Conservation (phyloP, 352 stramenopile species). For the Globisporangium nagaii region DNA sequence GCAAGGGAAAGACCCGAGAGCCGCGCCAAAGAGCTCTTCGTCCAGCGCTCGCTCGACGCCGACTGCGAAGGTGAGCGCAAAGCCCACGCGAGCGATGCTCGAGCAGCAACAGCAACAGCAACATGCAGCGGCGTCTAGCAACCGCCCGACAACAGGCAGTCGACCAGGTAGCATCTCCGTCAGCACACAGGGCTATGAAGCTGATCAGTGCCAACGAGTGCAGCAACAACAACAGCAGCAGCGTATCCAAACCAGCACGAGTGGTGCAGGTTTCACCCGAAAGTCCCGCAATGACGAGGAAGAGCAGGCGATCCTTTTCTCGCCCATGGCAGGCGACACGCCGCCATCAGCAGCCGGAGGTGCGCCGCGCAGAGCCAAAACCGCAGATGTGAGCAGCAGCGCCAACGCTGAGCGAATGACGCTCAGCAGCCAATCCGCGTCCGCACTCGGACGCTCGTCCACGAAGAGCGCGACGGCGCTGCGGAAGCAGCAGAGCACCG, state of each 20-base stretch:
- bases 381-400: conserved; percentile 11
- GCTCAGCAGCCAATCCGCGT: neutral
- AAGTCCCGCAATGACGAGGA: neutral
- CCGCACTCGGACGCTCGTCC: conserved; percentile 6
- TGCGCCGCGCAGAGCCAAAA: conserved; percentile 16
- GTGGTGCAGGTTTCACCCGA: neutral
- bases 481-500: conserved; percentile 11
- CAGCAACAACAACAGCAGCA: neutral
- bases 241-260: neutral
- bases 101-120: neutral
- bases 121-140: neutral
- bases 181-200: neutral
- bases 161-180: neutral
- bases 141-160: neutral
- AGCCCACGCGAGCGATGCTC: neutral
- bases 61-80: conserved; percentile 1
- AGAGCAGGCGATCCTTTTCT: conserved; percentile 7
- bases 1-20: conserved; percentile 3
- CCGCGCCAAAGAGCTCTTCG: conserved; percentile 8
- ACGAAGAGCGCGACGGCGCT: conserved; percentile 12
- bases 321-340: neutral
- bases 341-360: neutral
- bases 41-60: neutral
- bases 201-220: neutral
- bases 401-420: neutral